A percentile compares a stretch with the other conserved stretches of the same genome.
phyloP scores from a whole-genome alignment of 306 rosid genomes.

The Geum urbanum region DNA sequence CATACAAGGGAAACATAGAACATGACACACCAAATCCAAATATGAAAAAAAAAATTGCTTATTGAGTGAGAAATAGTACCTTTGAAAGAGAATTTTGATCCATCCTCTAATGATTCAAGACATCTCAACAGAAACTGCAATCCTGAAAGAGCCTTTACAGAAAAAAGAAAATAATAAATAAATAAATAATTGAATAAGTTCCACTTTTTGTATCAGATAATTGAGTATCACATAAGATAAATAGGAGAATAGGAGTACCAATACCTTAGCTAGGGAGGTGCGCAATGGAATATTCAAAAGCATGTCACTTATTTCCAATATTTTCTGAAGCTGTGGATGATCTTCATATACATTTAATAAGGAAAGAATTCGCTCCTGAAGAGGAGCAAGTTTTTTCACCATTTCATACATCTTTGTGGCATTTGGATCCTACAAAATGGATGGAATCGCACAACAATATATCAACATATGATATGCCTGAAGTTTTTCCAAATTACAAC shows the following conservation, averaged over 20 bases:
- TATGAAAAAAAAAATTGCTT: background rate
- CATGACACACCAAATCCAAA: background rate
- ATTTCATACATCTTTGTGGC: slow-evolving; percentile 64
- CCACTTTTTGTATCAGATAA: background rate
- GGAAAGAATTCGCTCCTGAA: slow-evolving; percentile 43
- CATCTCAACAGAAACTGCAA: slow-evolving; percentile 68
- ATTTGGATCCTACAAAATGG: slow-evolving; percentile 64
- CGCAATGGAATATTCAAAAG: slow-evolving; percentile 57
- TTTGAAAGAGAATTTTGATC: slow-evolving; percentile 50
- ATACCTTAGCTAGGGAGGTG: slow-evolving; percentile 82
- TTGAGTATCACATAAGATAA: slow-evolving; percentile 1
- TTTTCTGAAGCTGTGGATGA: slow-evolving; percentile 55
- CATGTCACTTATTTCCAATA: slow-evolving; percentile 56
- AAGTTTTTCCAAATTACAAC: slow-evolving; percentile 3
- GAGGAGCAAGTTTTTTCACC: slow-evolving; percentile 59
- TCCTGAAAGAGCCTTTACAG: slow-evolving; percentile 69
- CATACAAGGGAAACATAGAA: slow-evolving; percentile 15
- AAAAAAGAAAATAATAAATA: slow-evolving; percentile 12
- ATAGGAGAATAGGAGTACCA: background rate
- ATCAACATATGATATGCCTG: slow-evolving; percentile 15
- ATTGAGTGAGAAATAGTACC: slow-evolving; percentile 37
- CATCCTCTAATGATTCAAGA: slow-evolving; percentile 52
- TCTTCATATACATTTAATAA: slow-evolving; percentile 54
- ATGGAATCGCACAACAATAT: slow-evolving; percentile 4
- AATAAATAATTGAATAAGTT: background rate